Evolutionary conservation across 108 stramenopile genomes (phyloP).

Genomic region (Nitzschia sp.): DNA sequence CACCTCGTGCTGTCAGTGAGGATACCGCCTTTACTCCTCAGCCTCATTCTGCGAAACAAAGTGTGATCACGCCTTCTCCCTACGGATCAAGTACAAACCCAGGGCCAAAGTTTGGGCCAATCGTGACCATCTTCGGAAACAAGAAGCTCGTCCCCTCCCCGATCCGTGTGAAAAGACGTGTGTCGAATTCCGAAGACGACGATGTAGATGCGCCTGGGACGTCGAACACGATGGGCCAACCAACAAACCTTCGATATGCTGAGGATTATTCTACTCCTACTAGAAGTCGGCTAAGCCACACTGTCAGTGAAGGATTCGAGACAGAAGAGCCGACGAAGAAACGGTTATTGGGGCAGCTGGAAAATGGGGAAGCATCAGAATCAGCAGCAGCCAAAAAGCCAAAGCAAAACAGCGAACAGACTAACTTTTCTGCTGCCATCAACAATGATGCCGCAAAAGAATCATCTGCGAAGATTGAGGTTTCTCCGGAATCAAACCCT

Average conservation of each 20-base stretch:
- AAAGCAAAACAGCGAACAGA: background rate
- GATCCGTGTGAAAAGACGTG: constrained; percentile 24
- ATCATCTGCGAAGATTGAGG: background rate
- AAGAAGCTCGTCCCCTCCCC: constrained; percentile 19
- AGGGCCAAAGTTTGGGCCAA: constrained; percentile 1
- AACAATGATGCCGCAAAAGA: background rate
- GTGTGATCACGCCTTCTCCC: constrained; percentile 22
- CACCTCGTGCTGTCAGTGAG: background rate
- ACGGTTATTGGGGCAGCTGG: background rate
- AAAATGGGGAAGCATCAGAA: background rate
- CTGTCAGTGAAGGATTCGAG: background rate
- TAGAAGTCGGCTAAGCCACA: background rate
- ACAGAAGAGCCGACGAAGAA: background rate
- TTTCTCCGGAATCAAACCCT: constrained; percentile 5
- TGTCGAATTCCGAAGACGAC: constrained; percentile 24
- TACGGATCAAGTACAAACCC: background rate
- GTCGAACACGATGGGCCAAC: background rate
- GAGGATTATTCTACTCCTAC: constrained; percentile 12
- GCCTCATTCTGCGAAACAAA: background rate
- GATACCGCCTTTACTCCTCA: constrained; percentile 6
- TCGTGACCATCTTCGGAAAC: constrained; percentile 23
- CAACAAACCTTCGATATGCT: constrained; percentile 12
- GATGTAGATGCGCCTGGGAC: background rate
- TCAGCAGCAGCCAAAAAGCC: background rate
- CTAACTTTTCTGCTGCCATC: no score